A percentile compares a stretch with the other conserved stretches of the same genome.
Conservation (phyloP, 192 early-diverging fungal species). For the Coemansia sp. region DNA sequence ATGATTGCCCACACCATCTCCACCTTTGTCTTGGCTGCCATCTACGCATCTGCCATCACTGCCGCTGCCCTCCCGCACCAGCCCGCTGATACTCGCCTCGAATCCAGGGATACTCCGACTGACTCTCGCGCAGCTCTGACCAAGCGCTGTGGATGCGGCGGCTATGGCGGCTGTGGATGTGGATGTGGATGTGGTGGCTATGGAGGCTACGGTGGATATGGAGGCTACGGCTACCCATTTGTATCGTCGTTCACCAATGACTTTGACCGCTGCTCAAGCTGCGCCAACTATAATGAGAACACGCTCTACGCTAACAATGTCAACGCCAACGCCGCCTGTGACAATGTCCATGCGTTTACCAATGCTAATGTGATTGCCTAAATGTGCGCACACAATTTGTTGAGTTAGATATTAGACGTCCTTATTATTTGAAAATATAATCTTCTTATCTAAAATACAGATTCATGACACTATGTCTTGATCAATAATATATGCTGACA, state of each 20-base stretch:
- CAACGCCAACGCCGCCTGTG: conserved; percentile 2
- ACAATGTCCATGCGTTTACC: conserved; percentile 71
- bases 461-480: neutral
- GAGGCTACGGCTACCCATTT: neutral
- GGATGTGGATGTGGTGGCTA: neutral
- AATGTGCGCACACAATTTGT: neutral
- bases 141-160: neutral
- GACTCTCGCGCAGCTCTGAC: neutral
- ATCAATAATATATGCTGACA: neutral
- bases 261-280: conserved; percentile 14
- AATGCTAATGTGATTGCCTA: conserved; percentile 44
- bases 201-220: neutral
- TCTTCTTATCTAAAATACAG: neutral
- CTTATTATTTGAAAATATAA: neutral
- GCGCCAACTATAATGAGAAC: conserved; percentile 26
- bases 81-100: neutral
- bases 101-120: neutral
- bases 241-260: neutral
- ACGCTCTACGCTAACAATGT: conserved; percentile 25
- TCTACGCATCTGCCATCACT: neutral
- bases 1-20: neutral
- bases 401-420: neutral
- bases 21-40: neutral
- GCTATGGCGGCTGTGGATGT: neutral
- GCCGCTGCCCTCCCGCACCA: neutral